phyloP scores from a whole-genome alignment of 192 early-diverging fungal genomes.

The Diversispora epigaea region DNA sequence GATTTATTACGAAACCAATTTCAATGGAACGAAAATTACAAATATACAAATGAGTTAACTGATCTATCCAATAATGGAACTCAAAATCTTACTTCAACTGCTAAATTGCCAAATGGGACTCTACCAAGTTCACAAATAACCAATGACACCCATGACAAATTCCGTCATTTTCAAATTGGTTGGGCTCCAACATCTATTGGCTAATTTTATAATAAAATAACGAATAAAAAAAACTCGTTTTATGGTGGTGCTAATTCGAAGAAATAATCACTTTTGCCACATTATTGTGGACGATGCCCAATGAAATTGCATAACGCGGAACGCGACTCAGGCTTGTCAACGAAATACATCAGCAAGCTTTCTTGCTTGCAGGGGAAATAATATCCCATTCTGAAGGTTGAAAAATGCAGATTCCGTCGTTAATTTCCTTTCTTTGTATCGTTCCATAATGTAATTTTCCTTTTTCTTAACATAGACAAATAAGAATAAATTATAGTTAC shows the following conservation, averaged over 20 bases:
- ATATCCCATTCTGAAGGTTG: constrained; percentile 1
- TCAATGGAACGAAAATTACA: neutral
- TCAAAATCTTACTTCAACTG: neutral
- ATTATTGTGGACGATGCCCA: neutral
- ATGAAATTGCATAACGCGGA: constrained; percentile 5
- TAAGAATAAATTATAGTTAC: no score
- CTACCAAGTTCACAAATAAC: neutral
- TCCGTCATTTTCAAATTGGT: neutral
- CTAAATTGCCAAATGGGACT: neutral
- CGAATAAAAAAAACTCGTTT: neutral
- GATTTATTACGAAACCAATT: constrained; percentile 11
- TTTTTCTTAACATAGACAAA: constrained; percentile 7
- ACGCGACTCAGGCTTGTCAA: neutral
- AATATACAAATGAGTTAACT: neutral
- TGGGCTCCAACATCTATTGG: constrained; percentile 20
- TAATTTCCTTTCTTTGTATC: constrained; percentile 13
- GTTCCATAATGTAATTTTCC: constrained; percentile 10
- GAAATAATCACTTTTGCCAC: neutral
- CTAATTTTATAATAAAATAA: neutral
- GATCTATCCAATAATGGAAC: neutral
- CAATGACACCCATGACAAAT: neutral
- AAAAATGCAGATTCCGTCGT: constrained; percentile 4
- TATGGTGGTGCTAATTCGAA: neutral
- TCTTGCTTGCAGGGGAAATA: neutral
- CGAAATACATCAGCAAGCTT: neutral